Evolutionary conservation across 371 early-diverging fungal genomes (phyloP), one percentile per base, ranked within the genome.

Genomic region (Rhizomucor miehei): DNA sequence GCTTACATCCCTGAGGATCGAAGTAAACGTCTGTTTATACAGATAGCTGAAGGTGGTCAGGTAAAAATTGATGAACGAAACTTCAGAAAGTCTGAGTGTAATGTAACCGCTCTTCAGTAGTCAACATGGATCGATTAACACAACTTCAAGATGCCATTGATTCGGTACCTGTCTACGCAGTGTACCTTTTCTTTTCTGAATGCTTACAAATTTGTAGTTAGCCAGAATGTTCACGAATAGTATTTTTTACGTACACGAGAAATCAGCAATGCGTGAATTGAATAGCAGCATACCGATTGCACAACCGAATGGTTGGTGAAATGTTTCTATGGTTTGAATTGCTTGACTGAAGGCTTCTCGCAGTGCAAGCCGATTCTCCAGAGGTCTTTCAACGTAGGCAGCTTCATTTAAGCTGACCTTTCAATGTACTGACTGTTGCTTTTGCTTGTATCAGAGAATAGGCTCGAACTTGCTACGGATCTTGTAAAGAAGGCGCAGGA

Each of bases 401-500:
- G 40, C n/a, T 16, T 9, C 8, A 40, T 13, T 36, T 2, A 40
- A 20, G 41, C 25, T 16, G 16, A 6, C 34, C 14, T 48, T 9
- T 24, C 12, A 1, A 25, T 13, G 11, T 6, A n/a, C 23, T 23
- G 12, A 13, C 17, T 10, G 36, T 24, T 9, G 34, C 6, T 36
- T 34, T 19, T 35, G n/a, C 24, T 8, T 29, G 25, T 35, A n/a
- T n/a, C n/a, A 86, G 88, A 73, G 19, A 76, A 85, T 40, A 75
- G 85, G 57, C 69, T 77, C 36, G 84, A 85, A 53, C 63, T 82
- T 6, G 86, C 82, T 0, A 62, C 79, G 6, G 90, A 89, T 63
- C 73, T 89, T 51, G 85, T 84, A 6, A 82, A 85, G 36, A 86
- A 88, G 35, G 81, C 80, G 25, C 86, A 88, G 59, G 86, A 87